These are phyloP conservation scores for Neoboletus magnificus DNA, from an alignment of 768 basidiomycete species.

Conservation along the genomic window DNA sequence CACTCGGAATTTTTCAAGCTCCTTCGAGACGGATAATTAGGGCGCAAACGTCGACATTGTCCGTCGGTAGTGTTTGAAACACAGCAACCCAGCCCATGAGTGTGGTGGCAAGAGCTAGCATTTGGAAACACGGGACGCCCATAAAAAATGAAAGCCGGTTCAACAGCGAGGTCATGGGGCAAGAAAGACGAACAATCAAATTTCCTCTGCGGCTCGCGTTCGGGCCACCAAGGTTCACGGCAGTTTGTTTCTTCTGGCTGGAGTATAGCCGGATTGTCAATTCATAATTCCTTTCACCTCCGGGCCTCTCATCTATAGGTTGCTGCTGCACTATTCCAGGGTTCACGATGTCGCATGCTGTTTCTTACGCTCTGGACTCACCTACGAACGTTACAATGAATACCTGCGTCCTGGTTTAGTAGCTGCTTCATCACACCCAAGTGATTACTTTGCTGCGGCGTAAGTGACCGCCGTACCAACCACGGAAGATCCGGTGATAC, in stretches of 20 bases:
- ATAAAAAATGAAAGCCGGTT: not conserved
- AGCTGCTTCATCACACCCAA: not conserved
- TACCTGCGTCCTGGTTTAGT: not conserved
- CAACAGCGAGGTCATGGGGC: too few relatives aligned
- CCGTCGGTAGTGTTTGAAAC: not conserved
- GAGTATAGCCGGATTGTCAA: not conserved
- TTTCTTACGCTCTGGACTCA: not conserved
- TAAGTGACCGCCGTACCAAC: not conserved
- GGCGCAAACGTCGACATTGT: not conserved
- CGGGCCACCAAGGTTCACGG: not conserved
- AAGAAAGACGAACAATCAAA: not conserved
- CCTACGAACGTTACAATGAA: not conserved
- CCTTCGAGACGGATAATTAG: not conserved
- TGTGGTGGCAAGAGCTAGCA: too few relatives aligned
- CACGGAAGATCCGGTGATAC: not conserved
- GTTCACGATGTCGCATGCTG: not conserved
- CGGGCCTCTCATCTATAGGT: too few relatives aligned
- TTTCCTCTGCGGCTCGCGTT: not conserved
- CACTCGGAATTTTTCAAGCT: not conserved
- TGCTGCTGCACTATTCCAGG: not conserved
- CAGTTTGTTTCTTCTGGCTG: not conserved
- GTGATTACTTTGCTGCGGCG: not conserved
- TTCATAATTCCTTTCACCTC: not conserved
- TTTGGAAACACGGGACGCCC: not conserved
- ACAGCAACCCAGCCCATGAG: not conserved